A percentile compares a stretch with the other conserved stretches of the same genome.
Conservation (phyloP, 495 filamentous ascomycete species). For the Neurospora africana region DNA sequence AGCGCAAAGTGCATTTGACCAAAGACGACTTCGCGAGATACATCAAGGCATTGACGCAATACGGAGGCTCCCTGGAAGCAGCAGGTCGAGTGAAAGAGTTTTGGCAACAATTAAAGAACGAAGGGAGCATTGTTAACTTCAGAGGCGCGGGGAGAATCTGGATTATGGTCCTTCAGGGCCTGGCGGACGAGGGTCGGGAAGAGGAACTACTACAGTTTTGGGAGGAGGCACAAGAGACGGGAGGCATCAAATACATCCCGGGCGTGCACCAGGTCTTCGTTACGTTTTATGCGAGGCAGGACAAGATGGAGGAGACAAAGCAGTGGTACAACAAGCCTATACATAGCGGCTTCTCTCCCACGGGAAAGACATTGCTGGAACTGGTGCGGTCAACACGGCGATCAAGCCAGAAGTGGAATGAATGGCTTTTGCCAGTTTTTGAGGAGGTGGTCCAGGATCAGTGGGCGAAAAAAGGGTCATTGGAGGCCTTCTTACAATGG, state of each 20-base stretch:
- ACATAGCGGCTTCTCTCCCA: constrained; percentile 27
- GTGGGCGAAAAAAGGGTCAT: constrained; percentile 39
- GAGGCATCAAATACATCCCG: constrained; percentile 23
- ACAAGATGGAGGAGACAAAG: constrained; percentile 45
- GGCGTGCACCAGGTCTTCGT: constrained; percentile 40
- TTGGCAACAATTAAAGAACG: constrained; percentile 8
- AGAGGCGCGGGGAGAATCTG: constrained; percentile 38
- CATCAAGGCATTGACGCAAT: constrained; percentile 45
- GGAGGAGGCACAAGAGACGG: constrained; percentile 2
- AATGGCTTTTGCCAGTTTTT: constrained; percentile 54
- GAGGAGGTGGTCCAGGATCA: constrained; percentile 39
- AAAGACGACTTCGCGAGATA: constrained; percentile 39
- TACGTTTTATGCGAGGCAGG: constrained; percentile 37
- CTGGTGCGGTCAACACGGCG: constrained; percentile 40
- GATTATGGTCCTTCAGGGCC: constrained; percentile 51
- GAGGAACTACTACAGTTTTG: constrained; percentile 37
- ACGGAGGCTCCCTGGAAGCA: constrained; percentile 51
- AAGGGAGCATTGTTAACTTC: constrained; percentile 20
- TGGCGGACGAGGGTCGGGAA: constrained; percentile 52
- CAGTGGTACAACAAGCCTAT: constrained; percentile 56
- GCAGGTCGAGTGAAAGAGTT: constrained; percentile 38
- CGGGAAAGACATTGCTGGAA: constrained; percentile 34
- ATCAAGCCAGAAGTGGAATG: constrained; percentile 34
- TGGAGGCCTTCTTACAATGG: constrained; percentile 68
- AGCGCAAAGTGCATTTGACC: constrained; percentile 27